Conservation (phyloP, 257 asterid genomes). For the Scutellaria minor region DNA sequence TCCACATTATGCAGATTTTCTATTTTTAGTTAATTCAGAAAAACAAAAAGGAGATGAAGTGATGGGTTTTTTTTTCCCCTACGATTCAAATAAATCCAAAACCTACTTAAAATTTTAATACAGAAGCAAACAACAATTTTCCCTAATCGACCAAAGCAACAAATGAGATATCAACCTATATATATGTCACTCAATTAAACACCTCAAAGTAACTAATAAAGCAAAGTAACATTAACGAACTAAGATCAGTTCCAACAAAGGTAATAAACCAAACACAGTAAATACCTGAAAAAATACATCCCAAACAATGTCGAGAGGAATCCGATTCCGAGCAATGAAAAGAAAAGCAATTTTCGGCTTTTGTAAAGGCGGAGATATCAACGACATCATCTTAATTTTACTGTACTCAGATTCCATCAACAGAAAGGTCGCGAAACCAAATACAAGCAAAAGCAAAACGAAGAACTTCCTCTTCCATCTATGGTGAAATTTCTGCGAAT, state of each 20-base stretch:
- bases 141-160: constrained; percentile 12
- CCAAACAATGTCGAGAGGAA: constrained; percentile 83
- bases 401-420: constrained; percentile 70
- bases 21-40: background rate
- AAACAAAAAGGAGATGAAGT: constrained; percentile 7
- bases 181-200: constrained; percentile 17
- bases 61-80: background rate
- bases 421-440: constrained; percentile 60
- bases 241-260: constrained; percentile 14
- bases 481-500: constrained; percentile 61
- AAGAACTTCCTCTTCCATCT: constrained; percentile 73
- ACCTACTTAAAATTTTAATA: background rate
- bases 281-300: constrained; percentile 82
- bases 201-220: constrained; percentile 11
- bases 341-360: constrained; percentile 81
- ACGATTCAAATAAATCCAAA: constrained; percentile 1
- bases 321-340: constrained; percentile 89
- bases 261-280: constrained; percentile 22
- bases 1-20: constrained; percentile 12
- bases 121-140: constrained; percentile 3
- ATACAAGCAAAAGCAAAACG: constrained; percentile 50
- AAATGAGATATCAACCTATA: constrained; percentile 31
- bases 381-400: constrained; percentile 55
- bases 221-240: constrained; percentile 9
- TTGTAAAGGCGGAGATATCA: constrained; percentile 52